Conservation (phyloP, 1,139 yeast genomes). For the Starmera stellimalicola region DNA sequence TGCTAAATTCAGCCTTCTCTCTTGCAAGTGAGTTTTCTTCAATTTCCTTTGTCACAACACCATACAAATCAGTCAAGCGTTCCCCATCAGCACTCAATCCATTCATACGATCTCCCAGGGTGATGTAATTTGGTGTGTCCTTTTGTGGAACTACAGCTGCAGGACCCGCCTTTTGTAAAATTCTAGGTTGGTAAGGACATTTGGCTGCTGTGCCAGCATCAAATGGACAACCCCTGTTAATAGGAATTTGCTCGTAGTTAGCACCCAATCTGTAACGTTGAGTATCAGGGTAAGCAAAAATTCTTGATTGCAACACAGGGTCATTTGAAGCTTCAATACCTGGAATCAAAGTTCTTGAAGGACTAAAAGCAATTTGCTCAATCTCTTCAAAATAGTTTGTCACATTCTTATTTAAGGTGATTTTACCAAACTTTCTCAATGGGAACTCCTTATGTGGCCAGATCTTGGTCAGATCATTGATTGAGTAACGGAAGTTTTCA, state of each 20-base stretch:
- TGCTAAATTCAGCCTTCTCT: conserved; percentile 20
- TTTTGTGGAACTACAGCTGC: conserved; percentile 20
- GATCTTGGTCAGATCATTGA: conserved; percentile 66
- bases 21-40: conserved; percentile 18
- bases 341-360: conserved; percentile 69
- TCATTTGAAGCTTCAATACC: conserved; percentile 81
- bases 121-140: conserved; percentile 28
- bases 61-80: conserved; percentile 17
- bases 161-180: conserved; percentile 34
- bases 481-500: conserved; percentile 43
- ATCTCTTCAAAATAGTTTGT: conserved; percentile 73
- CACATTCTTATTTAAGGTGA: conserved; percentile 63
- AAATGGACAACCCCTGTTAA: conserved; percentile 27
- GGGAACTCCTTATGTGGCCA: conserved; percentile 80
- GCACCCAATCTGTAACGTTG: conserved; percentile 51
- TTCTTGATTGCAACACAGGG: conserved; percentile 78
- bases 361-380: conserved; percentile 78
- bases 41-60: conserved; percentile 22
- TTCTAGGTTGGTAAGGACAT: conserved; percentile 25
- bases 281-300: conserved; percentile 81
- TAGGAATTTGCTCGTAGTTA: conserved; percentile 50
- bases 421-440: conserved; percentile 62
- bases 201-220: conserved; percentile 6
- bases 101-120: conserved; percentile 13
- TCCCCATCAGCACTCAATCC: conserved; percentile 8